Evolutionary conservation across 306 rosid species (phyloP).

Genomic region (Rubus parviflorus): DNA sequence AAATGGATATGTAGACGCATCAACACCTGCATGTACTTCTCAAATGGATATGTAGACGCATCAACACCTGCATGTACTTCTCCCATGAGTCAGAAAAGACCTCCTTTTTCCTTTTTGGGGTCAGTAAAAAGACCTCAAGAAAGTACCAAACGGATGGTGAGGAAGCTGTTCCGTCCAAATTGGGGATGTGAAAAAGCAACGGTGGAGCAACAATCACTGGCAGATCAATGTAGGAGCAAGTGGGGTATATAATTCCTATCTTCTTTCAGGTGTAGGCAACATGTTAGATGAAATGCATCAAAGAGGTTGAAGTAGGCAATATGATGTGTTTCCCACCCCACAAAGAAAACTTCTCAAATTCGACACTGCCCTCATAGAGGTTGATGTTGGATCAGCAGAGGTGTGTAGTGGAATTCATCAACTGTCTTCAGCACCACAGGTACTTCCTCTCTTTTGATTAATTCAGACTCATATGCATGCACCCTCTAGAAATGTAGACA

Average conservation of each 20-base stretch:
- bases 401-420: too few relatives aligned
- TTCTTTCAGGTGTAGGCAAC: neutral
- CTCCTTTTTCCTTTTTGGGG: neutral
- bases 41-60: neutral
- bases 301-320: neutral
- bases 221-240: neutral
- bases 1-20: neutral
- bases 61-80: neutral
- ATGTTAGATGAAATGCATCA: neutral
- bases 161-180: neutral
- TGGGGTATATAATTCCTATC: neutral
- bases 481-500: neutral
- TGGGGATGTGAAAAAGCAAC: neutral
- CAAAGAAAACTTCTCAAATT: too few relatives aligned
- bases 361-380: too few relatives aligned
- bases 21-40: neutral
- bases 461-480: neutral
- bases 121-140: neutral
- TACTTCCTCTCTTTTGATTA: neutral
- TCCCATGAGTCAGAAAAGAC: neutral
- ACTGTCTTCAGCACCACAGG: neutral
- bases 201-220: neutral
- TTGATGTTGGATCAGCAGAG: too few relatives aligned
- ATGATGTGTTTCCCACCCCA: too few relatives aligned
- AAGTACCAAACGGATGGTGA: neutral